Evolutionary conservation across 495 filamentous ascomycete genomes (phyloP).

Genomic region (Penicillium taxi): DNA sequence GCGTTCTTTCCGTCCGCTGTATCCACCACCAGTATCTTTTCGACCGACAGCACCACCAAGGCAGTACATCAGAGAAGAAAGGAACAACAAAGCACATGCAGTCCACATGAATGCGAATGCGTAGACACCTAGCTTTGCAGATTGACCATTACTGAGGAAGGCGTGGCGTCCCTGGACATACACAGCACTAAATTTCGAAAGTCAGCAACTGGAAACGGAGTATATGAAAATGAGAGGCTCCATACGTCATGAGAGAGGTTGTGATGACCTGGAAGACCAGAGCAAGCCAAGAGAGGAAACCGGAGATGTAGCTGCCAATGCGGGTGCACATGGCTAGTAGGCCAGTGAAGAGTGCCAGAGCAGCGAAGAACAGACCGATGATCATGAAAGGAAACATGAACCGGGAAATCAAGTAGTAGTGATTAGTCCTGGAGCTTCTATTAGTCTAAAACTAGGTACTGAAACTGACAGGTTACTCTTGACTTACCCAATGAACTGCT

Average conservation of each 20-base stretch:
- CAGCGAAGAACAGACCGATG: conserved; percentile 59
- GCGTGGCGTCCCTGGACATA: conserved; percentile 69
- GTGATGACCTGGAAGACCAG: conserved; percentile 56
- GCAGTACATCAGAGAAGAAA: conserved; percentile 68
- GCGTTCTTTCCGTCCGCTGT: conserved; percentile 33
- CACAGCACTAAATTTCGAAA: conserved; percentile 47
- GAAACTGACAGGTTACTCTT: too few species aligned
- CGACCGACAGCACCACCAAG: conserved; percentile 33
- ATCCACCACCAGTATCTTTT: conserved; percentile 31
- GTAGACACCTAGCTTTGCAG: conserved; percentile 57
- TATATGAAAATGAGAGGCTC: conserved; percentile 4
- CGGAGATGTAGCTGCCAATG: conserved; percentile 53
- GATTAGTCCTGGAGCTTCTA: conserved; percentile 33
- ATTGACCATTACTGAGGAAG: conserved; percentile 51
- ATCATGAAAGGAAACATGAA: conserved; percentile 69
- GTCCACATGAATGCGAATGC: conserved; percentile 86
- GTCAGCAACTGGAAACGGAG: conserved; percentile 11
- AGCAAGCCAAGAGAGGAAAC: conserved; percentile 44
- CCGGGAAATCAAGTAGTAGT: conserved; percentile 57
- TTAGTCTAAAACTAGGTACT: conserved; percentile 3
- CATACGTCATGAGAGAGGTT: conserved; percentile 65
- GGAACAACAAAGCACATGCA: conserved; percentile 57
- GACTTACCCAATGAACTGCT: conserved; percentile 47
- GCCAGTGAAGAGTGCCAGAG: conserved; percentile 51
- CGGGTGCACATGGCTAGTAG: conserved; percentile 54